Conservation (phyloP, 495 filamentous ascomycete genomes). For the Letharia columbiana region DNA sequence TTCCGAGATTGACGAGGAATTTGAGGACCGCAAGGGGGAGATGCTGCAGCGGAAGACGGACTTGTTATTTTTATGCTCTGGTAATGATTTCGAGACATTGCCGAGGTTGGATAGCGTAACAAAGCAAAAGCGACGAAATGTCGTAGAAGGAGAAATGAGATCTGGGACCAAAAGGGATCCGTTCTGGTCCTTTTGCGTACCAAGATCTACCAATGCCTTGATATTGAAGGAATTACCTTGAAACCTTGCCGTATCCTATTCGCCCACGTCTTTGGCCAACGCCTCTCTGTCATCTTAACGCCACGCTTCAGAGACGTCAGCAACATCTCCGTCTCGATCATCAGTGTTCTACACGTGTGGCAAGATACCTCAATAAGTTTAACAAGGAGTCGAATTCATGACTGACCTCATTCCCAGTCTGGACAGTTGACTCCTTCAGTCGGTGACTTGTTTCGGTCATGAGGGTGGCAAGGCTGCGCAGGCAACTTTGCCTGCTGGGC, state of each 20-base stretch:
- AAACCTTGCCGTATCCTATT: not conserved
- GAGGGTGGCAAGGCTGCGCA: not conserved
- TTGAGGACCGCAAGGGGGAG: not conserved
- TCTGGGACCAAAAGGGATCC: not conserved
- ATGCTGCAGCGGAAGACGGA: not conserved
- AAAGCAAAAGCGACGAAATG: not conserved
- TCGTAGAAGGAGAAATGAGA: not conserved
- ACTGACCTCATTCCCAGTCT: not conserved
- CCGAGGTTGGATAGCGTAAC: not conserved
- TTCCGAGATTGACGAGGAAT: not conserved
- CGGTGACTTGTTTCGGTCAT: not conserved
- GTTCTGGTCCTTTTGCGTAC: not conserved
- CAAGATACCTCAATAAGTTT: not conserved
- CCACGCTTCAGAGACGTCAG: not conserved
- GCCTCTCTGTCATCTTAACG: not conserved
- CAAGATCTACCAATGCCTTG: not conserved
- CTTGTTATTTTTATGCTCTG: not conserved
- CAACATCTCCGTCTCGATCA: not conserved
- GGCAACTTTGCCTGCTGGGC: not conserved
- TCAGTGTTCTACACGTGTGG: not conserved
- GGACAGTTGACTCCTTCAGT: not conserved
- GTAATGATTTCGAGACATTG: not conserved
- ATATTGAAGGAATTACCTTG: not conserved
- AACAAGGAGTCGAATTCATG: not conserved
- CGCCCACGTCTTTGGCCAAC: not conserved